Percentiles rank a stretch among this genome's conserved stretches.
Conservation (phyloP, 768 basidiomycete species). For the Mycena vulgaris region DNA sequence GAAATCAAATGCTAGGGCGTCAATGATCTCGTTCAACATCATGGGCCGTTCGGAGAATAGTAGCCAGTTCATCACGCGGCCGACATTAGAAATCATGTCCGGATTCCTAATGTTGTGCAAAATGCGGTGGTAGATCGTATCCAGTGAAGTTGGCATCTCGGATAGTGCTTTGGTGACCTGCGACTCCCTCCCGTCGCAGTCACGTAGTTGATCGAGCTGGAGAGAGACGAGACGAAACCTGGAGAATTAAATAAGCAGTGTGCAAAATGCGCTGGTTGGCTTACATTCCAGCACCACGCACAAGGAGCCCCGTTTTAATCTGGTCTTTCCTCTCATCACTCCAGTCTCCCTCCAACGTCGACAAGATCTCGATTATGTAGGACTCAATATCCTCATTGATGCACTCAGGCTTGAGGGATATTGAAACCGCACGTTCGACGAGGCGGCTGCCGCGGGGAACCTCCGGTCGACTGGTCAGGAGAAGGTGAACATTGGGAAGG, state of each 20-base stretch:
- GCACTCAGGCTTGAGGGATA: background rate
- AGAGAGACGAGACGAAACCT: slow-evolving; percentile 45
- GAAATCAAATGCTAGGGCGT: slow-evolving; percentile 41
- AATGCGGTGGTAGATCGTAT: slow-evolving; percentile 42
- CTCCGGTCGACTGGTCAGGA: slow-evolving; percentile 25
- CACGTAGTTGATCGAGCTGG: slow-evolving; percentile 39
- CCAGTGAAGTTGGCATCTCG: slow-evolving; percentile 32
- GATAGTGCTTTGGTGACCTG: slow-evolving; percentile 35
- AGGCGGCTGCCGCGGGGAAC: slow-evolving; percentile 15
- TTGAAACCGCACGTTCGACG: background rate
- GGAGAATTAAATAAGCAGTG: background rate
- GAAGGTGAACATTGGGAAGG: slow-evolving; percentile 18
- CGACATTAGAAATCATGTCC: slow-evolving; percentile 28
- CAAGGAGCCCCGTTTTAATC: slow-evolving; percentile 14
- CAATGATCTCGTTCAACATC: slow-evolving; percentile 38
- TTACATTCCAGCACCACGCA: slow-evolving; percentile 27
- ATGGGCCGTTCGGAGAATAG: slow-evolving; percentile 35
- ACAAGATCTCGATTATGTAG: slow-evolving; percentile 11
- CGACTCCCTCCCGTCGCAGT: slow-evolving; percentile 29
- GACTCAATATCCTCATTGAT: slow-evolving; percentile 23
- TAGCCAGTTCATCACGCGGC: slow-evolving; percentile 41
- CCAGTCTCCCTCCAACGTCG: background rate
- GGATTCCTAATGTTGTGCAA: slow-evolving; percentile 37
- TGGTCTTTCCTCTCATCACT: background rate
- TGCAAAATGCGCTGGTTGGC: background rate